These are phyloP conservation scores for Ascocoryne sarcoides DNA, from an alignment of 2,329 filamentous ascomycete species.

Conservation along the genomic window DNA sequence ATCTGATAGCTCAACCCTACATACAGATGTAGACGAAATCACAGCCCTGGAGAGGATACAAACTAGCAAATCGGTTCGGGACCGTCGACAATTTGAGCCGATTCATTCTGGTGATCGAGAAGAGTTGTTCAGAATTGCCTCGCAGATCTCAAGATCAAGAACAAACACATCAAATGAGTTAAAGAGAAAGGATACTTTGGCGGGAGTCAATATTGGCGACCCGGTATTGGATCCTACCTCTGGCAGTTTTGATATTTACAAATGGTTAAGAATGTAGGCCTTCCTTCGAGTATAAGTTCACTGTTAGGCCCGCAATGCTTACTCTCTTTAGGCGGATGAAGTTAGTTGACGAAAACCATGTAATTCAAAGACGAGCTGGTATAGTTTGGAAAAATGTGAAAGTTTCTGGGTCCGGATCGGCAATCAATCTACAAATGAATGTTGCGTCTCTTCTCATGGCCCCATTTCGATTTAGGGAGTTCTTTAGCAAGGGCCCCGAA, in stretches of 20 bases:
- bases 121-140: slow-evolving; percentile 23
- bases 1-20: slow-evolving; percentile 7
- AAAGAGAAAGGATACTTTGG: slow-evolving; percentile 21
- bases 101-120: slow-evolving; percentile 20
- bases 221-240: slow-evolving; percentile 43
- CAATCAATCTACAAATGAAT: slow-evolving; percentile 60
- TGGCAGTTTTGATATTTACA: slow-evolving; percentile 25
- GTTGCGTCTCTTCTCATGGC: slow-evolving; percentile 50
- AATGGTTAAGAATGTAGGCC: slow-evolving; percentile 18
- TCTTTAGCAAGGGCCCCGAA: slow-evolving; percentile 41
- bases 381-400: slow-evolving; percentile 57
- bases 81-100: slow-evolving; percentile 17
- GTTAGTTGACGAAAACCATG: slow-evolving; percentile 45
- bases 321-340: slow-evolving; percentile 23
- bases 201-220: slow-evolving; percentile 35
- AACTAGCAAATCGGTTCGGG: slow-evolving; percentile 13
- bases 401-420: slow-evolving; percentile 57
- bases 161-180: slow-evolving; percentile 7
- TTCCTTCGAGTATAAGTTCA: slow-evolving; percentile 1
- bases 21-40: slow-evolving; percentile 10
- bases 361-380: slow-evolving; percentile 45
- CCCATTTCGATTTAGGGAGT: slow-evolving; percentile 48
- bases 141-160: slow-evolving; percentile 13
- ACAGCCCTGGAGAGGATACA: slow-evolving; percentile 4
- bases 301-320: neutral